Conservation (phyloP, 768 basidiomycete species). For the Gloeopeniophorella convolvens region DNA sequence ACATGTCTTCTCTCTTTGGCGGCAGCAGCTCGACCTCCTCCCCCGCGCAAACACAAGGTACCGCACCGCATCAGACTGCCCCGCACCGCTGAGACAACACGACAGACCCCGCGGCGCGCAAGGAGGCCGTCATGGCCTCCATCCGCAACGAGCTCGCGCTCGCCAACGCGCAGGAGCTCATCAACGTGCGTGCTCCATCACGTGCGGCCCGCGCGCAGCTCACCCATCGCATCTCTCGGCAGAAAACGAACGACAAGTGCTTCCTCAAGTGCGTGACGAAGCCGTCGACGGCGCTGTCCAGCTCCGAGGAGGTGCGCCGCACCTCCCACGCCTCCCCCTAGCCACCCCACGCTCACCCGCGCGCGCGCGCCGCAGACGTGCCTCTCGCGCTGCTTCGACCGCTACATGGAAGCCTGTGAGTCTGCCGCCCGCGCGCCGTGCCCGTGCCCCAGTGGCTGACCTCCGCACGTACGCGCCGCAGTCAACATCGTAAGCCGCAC, state of each 20-base stretch:
- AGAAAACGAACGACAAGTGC: conserved; percentile 81
- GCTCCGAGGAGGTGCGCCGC: conserved; percentile 61
- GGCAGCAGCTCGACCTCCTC: conserved; percentile 13
- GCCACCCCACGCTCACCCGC: background rate
- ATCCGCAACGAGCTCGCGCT: conserved; percentile 67
- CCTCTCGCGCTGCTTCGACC: conserved; percentile 66
- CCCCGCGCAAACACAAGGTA: conserved; percentile 14
- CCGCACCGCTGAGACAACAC: too few species aligned
- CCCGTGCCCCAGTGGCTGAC: background rate
- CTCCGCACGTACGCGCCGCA: conserved; percentile 26
- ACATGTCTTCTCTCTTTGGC: conserved; percentile 25
- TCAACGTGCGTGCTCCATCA: conserved; percentile 46
- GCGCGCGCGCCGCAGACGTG: conserved; percentile 47
- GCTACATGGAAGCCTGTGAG: conserved; percentile 83
- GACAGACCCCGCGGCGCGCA: conserved; percentile 34
- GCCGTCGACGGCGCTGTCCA: conserved; percentile 60
- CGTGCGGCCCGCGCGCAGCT: background rate
- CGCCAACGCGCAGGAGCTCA: conserved; percentile 73
- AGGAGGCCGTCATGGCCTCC: conserved; percentile 48
- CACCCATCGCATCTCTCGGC: conserved; percentile 1
- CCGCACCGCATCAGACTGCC: too few species aligned
- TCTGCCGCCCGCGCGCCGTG: conserved; percentile 17
- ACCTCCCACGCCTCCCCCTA: background rate
- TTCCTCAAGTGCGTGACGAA: conserved; percentile 72
- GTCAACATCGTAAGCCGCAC: conserved; percentile 74